Percentiles rank a stretch among this genome's conserved stretches.
Evolutionary conservation across 805 yeast genomes (phyloP).

Genomic region (Kuraishia borneana): DNA sequence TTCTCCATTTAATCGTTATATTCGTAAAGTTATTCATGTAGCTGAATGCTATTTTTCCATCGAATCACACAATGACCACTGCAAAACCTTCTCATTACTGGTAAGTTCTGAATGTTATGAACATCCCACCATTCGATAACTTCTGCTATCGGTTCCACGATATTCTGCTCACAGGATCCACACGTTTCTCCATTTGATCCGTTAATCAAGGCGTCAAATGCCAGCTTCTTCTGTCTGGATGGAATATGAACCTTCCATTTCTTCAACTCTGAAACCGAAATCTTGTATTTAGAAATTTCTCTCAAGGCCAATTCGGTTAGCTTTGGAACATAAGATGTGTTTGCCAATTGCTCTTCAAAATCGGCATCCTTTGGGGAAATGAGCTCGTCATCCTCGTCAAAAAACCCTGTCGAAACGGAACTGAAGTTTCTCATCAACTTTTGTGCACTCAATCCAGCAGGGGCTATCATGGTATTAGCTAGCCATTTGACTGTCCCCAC

Average conservation of each 20-base stretch:
- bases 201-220: conserved; percentile 40
- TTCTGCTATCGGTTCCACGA: conserved; percentile 48
- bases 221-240: conserved; percentile 28
- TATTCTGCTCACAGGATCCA: conserved; percentile 33
- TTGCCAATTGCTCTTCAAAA: conserved; percentile 8
- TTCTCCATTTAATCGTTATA: too few relatives aligned
- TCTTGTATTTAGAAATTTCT: conserved; percentile 36
- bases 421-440: conserved; percentile 17
- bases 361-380: conserved; percentile 6
- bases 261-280: conserved; percentile 41
- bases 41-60: conserved; percentile 17
- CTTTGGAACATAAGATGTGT: conserved; percentile 24
- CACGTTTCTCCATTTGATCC: conserved; percentile 42
- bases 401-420: conserved; percentile 15
- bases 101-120: conserved; percentile 33
- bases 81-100: conserved; percentile 46
- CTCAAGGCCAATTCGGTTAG: conserved; percentile 37
- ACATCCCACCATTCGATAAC: conserved; percentile 61
- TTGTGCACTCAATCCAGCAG: conserved; percentile 9
- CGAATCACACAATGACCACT: conserved; percentile 32
- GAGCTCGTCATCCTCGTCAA: conserved; percentile 6
- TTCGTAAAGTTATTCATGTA: too few relatives aligned
- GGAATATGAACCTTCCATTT: conserved; percentile 42
- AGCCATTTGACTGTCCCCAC: conserved; percentile 14
- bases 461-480: not conserved